Evolutionary conservation across 176 grass and related monocot genomes (phyloP), one percentile per base, ranked within the genome.

Genomic region (Carex kokanica): DNA sequence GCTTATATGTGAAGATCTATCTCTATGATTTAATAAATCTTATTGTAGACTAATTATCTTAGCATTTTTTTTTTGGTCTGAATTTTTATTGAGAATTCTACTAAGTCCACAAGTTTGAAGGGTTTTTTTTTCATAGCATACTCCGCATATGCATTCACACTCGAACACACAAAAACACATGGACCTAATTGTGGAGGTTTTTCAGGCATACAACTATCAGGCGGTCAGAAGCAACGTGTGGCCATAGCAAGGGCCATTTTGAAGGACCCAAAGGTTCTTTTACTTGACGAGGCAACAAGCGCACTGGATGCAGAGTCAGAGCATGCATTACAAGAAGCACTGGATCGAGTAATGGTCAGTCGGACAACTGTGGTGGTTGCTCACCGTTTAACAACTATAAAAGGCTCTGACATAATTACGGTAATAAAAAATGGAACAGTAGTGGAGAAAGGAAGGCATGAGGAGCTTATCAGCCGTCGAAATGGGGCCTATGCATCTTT

Each of bases 201-300:
- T 0, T n/a, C 78, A 80, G 78, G 94, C 8, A 86, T 92, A 45
- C 94, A 97, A 55, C 25, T 97, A 45, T 94, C 91, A 12, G 94
- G 91, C 0, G 89, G 94, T 54, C 94, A 97, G 78, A 97, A 97
- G 86, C 91, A 97, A 82, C 91, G 88, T 5, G 86, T 97, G 0
- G 91, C 94, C 57, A 93, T 97, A 16, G 89, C 94, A 6, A 86
- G 94, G n/a, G 94, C 94, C 12, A 52, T 91, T 51, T 16, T 97
- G 2, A 93, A 90, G 84, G 86, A 93, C 25, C 94, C 94, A 45
- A 97, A 86, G 79, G 83, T 97, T 32, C 82, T 97, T 34, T 59
- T 97, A 63, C 86, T 97, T 16, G 94, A 93, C 21, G 94, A 97
- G 78, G 94, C 91, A 2, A 93, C 94, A 7, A 97, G 94, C 2